Conservation (phyloP, 2,329 filamentous ascomycete genomes). For the Karstenula rhodostoma region DNA sequence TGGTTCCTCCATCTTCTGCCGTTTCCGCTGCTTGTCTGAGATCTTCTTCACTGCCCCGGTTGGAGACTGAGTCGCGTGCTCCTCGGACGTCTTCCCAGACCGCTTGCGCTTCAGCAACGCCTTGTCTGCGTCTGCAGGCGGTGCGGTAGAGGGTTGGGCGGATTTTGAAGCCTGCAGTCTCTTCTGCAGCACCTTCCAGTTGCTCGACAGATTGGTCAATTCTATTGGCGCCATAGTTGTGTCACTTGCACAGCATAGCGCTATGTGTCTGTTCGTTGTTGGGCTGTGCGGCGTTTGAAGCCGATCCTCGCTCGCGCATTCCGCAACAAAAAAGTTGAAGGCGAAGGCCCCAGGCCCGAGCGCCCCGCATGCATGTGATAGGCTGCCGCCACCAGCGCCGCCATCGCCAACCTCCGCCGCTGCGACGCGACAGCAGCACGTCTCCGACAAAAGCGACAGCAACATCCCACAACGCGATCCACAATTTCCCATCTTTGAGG, state of each 20-base stretch:
- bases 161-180: constrained; percentile 53
- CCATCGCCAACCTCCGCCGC: constrained; percentile 20
- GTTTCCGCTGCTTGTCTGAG: constrained; percentile 38
- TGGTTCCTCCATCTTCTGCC: constrained; percentile 50
- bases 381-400: constrained; percentile 27
- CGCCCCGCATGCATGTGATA: constrained; percentile 16
- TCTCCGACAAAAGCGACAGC: constrained; percentile 39
- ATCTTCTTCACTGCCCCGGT: constrained; percentile 42
- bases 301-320: constrained; percentile 14
- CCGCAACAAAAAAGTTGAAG: constrained; percentile 33
- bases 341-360: constrained; percentile 19
- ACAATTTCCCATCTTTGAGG: constrained; percentile 28
- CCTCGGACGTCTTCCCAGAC: constrained; percentile 29
- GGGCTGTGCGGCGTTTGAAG: constrained; percentile 26
- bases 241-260: constrained; percentile 42
- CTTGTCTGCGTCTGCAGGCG: constrained; percentile 32
- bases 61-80: constrained; percentile 35
- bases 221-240: constrained; percentile 51
- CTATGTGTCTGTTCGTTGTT: constrained; percentile 24
- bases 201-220: constrained; percentile 58
- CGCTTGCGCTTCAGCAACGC: constrained; percentile 47
- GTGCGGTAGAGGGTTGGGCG: constrained; percentile 38
- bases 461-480: constrained; percentile 36
- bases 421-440: constrained; percentile 31
- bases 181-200: constrained; percentile 81